phyloP scores from a whole-genome alignment of 1,284 basidiomycete genomes.

The Boletellus deceptivus region DNA sequence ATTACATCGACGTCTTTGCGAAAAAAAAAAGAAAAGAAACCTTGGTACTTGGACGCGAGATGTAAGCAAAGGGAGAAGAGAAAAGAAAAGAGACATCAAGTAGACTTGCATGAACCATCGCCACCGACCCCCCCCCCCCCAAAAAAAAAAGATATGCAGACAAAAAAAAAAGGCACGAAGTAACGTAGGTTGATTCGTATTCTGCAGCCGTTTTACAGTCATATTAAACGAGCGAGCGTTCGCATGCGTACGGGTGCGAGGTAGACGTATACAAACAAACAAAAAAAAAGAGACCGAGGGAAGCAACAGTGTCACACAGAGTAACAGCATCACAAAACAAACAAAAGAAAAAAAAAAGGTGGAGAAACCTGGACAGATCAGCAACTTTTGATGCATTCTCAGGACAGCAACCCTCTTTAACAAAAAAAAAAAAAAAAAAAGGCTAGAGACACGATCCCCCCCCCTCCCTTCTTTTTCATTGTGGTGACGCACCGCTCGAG shows the following conservation, averaged over 20 bases:
- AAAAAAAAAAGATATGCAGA: no score
- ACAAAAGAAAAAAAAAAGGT: no score
- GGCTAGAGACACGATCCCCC: background rate
- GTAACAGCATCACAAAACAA: background rate
- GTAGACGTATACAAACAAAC: background rate
- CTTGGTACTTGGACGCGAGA: no score
- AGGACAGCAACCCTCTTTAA: background rate
- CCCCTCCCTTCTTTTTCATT: constrained; percentile 17
- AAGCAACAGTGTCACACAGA: no score
- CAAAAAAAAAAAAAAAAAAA: no score
- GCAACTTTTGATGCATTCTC: no score
- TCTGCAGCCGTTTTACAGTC: background rate
- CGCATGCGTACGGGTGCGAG: background rate
- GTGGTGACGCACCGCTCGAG: constrained; percentile 43
- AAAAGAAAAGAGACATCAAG: no score
- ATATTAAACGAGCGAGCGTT: no score
- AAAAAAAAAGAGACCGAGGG: background rate
- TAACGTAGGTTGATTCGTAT: background rate
- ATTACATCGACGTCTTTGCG: background rate
- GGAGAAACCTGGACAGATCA: no score
- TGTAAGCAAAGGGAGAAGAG: no score
- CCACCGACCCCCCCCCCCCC: no score
- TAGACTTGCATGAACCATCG: no score
- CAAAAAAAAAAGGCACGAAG: background rate
- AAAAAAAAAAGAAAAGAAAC: background rate